Base-by-base conservation (phyloP, 2,329 filamentous ascomycete genomes). In the Colletotrichum graminicola region DNA sequence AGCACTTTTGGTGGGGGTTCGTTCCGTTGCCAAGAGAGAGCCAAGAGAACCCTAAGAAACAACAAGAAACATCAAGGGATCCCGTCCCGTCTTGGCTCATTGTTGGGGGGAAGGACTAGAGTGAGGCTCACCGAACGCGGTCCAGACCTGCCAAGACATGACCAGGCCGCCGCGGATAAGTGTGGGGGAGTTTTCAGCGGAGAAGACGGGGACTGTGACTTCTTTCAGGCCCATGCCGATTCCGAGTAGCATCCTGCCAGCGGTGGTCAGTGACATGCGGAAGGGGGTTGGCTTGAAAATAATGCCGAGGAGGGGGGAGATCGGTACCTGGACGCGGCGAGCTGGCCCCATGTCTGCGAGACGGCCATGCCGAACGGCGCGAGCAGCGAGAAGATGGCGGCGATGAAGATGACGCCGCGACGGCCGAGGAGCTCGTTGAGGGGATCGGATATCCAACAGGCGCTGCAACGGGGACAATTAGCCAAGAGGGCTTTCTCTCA, bases 391-490 rank as follows among this genome's bases (percentile, higher is more conserved):
- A 92, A 90, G 74, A 91, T 80, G 16, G 87, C 89, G 8, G 86
- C 86, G 56, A 91, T 78, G 76, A 92, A 92, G 72, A 92, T 92
- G 56, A 88, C 87, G 14, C 90, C 89, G 62, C 90, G 87, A 49
- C 90, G 89, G 47, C 89, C 90, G 36, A 90, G 75, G 14, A 80
- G 80, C 51, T 87, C 80, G 75, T 92, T 92, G 16, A 89, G 75
- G 1, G 90, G 89, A 65, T 91, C 89, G 0, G 89, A 90, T 7
- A 90, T 80, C 89, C 89, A 91, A 68, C 86, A 85, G 29, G 87
- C 88, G 75, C 84, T 85, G 59, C n/a, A 7, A 16, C 16, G 23
- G 23, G 8, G n/a, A 12, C 5, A 1, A 34, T 52, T n/a, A 26
- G 49, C 67, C 21, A 41, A 26, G 21, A 45, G 43, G 21, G 32